Percentiles rank a stretch among this genome's conserved stretches.
Evolutionary conservation across 2,329 filamentous ascomycete genomes (phyloP).

Genomic region (Penicillium sumatraense): DNA sequence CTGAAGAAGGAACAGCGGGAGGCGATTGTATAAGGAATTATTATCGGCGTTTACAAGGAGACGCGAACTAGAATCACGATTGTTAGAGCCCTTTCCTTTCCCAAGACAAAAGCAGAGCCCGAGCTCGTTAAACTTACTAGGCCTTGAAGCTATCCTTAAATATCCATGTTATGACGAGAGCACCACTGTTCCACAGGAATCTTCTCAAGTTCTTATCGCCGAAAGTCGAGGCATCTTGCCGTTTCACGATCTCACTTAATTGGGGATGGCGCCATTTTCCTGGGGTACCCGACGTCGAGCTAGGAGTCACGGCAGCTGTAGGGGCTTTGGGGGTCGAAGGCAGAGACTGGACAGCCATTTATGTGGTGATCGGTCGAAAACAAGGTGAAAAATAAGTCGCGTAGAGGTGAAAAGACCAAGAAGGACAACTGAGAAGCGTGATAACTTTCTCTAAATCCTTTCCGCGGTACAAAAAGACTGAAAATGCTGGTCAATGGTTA

Average conservation of each 20-base stretch:
- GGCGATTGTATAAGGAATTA: constrained; percentile 47
- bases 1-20: constrained; percentile 60
- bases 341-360: constrained; percentile 41
- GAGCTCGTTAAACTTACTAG: constrained; percentile 39
- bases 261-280: constrained; percentile 92
- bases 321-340: constrained; percentile 48
- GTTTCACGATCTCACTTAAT: constrained; percentile 81
- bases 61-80: constrained; percentile 23
- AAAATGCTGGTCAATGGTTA: neutral
- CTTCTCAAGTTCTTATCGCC: constrained; percentile 74
- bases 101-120: no score
- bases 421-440: neutral
- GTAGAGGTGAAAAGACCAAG: constrained; percentile 5
- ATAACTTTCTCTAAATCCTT: neutral
- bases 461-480: neutral
- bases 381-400: neutral
- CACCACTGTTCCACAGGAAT: constrained; percentile 69
- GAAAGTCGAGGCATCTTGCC: constrained; percentile 79
- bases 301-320: constrained; percentile 30
- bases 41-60: constrained; percentile 34
- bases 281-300: constrained; percentile 49
- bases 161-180: constrained; percentile 57
- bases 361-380: neutral
- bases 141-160: constrained; percentile 45
- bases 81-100: constrained; percentile 19